phyloP scores from a whole-genome alignment of 163 green algal species.

The Volvox carteri region DNA sequence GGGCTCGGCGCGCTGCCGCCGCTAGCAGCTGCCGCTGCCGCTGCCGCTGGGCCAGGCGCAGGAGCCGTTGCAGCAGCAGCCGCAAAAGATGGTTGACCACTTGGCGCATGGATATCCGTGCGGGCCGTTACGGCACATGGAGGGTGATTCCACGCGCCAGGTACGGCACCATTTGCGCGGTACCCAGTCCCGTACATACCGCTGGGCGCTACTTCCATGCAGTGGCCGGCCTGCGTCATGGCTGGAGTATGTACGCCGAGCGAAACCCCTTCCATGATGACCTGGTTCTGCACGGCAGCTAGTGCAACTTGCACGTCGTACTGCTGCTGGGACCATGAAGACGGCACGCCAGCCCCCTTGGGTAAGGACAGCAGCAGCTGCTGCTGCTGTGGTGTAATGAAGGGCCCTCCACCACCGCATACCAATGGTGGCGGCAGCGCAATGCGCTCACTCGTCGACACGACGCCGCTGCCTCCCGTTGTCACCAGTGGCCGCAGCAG shows the following conservation, averaged over 20 bases:
- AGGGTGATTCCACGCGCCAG: not conserved
- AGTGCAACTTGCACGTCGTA: constrained; percentile 8
- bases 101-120: not conserved
- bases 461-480: constrained; percentile 6
- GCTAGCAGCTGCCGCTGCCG: not conserved
- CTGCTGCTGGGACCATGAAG: constrained; percentile 1
- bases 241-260: not conserved
- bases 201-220: too few relatives aligned
- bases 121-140: too few relatives aligned
- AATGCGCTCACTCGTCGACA: not conserved
- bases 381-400: constrained; percentile 7
- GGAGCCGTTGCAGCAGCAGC: too few relatives aligned
- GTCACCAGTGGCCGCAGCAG: not conserved
- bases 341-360: not conserved
- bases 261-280: not conserved
- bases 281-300: not conserved
- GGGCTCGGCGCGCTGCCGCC: not conserved
- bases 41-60: too few relatives aligned
- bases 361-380: not conserved
- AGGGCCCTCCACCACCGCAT: not conserved
- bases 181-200: too few relatives aligned
- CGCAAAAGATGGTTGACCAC: too few relatives aligned
- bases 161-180: too few relatives aligned
- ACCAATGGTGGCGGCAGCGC: not conserved
- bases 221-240: too few relatives aligned